These are phyloP conservation scores for Penicillium sp. DNA, from an alignment of 2,329 filamentous ascomycete species.

Conservation along the genomic window DNA sequence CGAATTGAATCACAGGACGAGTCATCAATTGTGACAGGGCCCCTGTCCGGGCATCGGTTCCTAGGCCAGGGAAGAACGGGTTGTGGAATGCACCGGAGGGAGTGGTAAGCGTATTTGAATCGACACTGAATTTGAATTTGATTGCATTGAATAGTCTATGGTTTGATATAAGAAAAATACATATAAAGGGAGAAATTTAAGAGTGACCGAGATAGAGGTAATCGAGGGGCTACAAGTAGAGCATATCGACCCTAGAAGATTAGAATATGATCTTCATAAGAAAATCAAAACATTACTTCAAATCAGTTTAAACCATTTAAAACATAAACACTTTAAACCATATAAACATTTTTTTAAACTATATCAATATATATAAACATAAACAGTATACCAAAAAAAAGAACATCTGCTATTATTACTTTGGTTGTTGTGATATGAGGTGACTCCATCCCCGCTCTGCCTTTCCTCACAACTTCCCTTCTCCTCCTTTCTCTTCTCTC, in stretches of 20 bases:
- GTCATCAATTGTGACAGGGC: slow-evolving; percentile 20
- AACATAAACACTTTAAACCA: neutral
- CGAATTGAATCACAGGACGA: slow-evolving; percentile 22
- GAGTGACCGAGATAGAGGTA: neutral
- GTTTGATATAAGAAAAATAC: neutral
- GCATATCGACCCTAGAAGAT: neutral
- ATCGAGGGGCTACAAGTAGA: neutral
- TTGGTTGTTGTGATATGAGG: slow-evolving; percentile 22
- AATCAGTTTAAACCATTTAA: neutral
- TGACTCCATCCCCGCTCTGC: slow-evolving; percentile 27
- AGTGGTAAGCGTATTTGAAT: slow-evolving; percentile 10
- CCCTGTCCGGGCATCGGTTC: slow-evolving; percentile 20
- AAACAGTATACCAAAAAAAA: neutral
- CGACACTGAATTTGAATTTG: slow-evolving; percentile 2
- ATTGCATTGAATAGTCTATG: neutral
- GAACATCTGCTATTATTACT: slow-evolving; percentile 5
- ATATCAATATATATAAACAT: neutral
- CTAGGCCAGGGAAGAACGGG: slow-evolving; percentile 17
- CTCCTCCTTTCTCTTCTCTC: slow-evolving; percentile 5
- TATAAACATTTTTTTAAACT: neutral
- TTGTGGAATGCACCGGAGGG: slow-evolving; percentile 25
- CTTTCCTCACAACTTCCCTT: slow-evolving; percentile 11
- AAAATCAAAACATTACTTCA: slow-evolving; percentile 1
- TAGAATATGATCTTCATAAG: neutral
- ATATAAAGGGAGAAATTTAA: neutral